Percentiles rank a stretch among this genome's conserved stretches.
These are phyloP conservation scores for Kluyveromyces nonfermentans DNA, from an alignment of 805 yeast species.

Conservation along the genomic window DNA sequence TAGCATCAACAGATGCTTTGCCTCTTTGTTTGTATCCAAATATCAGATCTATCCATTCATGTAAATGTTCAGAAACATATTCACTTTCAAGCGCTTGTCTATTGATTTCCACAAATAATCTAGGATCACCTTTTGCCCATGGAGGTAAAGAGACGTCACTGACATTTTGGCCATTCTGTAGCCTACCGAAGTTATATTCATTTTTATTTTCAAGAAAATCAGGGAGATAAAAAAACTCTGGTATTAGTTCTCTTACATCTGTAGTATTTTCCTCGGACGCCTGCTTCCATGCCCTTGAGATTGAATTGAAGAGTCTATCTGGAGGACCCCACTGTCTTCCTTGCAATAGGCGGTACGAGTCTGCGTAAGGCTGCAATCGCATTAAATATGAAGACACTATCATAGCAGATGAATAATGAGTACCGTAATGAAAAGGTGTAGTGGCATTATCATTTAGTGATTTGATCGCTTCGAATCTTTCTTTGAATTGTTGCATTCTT, in stretches of 20 bases:
- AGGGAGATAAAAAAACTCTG: conserved; percentile 77
- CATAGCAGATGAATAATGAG: conserved; percentile 92
- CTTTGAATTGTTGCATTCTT: conserved; percentile 55
- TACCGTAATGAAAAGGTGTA: conserved; percentile 86
- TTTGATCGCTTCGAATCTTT: conserved; percentile 61
- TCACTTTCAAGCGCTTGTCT: conserved; percentile 79
- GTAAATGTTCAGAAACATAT: conserved; percentile 65
- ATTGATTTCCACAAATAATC: conserved; percentile 61
- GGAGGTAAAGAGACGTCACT: conserved; percentile 64
- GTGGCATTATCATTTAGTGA: conserved; percentile 49
- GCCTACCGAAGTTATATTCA: conserved; percentile 56
- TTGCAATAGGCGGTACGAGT: conserved; percentile 67
- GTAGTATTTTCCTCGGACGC: conserved; percentile 74
- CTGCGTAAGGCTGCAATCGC: conserved; percentile 70
- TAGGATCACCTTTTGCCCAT: conserved; percentile 78
- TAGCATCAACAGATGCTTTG: conserved; percentile 48
- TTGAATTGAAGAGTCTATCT: conserved; percentile 66
- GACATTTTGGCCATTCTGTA: conserved; percentile 50
- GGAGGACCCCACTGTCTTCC: conserved; percentile 89
- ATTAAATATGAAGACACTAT: conserved; percentile 76
- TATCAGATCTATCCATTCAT: conserved; percentile 77
- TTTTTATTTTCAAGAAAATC: conserved; percentile 65
- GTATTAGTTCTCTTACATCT: conserved; percentile 80
- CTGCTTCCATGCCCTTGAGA: conserved; percentile 72
- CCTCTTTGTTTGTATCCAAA: conserved; percentile 81